Base-by-base conservation (phyloP, 2,329 filamentous ascomycete species). In the Volutella citrinella region DNA sequence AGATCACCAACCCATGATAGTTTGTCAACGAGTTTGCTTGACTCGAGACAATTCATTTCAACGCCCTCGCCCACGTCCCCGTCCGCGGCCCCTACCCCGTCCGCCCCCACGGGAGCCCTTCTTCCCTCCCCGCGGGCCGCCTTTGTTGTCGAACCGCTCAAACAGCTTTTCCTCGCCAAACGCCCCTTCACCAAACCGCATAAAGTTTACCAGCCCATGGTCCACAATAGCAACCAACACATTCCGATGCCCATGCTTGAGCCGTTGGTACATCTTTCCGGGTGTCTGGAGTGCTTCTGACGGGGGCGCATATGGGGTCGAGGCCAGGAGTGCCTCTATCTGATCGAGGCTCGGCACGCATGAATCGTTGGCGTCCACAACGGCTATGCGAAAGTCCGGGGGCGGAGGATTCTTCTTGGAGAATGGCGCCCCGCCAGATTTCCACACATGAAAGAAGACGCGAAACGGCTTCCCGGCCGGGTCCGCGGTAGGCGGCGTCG, bases 171-270 rank as follows among this genome's bases (percentile, higher is more conserved):
- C 88, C 43, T 79, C 75, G 1, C 73, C 82, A 62, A 96, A 96
- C 1, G 82, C 82, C 10, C 80, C 81, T 66, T 97, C 89, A 2
- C 77, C 80, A 38, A 96, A 73, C 16, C 86, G 71, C 52, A 96
- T 70, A 57, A 91, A 97, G 59, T 91, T 97, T 27, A 90, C 84
- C 15, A 97, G 74, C 0, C 93, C 93, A 43, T 88, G 78, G 57
- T 97, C 93, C 20, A 96, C 89, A 3, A 97, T 77, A 0, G 90
- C 93, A 16, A 98, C 59, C 20, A 96, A 70, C 19, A 93, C 85
- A 60, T 87, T 93, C 45, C 87, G 77, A 58, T 84, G 81, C 3
- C 89, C 93, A 52, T 95, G 81, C 61, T 89, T 91, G 44, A 97
- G 66, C 39, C 86, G 80, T 52, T 82, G 77, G 55, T 94, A 93